Conservation (phyloP, 306 rosid species). For the Psophocarpus tetragonolobus region DNA sequence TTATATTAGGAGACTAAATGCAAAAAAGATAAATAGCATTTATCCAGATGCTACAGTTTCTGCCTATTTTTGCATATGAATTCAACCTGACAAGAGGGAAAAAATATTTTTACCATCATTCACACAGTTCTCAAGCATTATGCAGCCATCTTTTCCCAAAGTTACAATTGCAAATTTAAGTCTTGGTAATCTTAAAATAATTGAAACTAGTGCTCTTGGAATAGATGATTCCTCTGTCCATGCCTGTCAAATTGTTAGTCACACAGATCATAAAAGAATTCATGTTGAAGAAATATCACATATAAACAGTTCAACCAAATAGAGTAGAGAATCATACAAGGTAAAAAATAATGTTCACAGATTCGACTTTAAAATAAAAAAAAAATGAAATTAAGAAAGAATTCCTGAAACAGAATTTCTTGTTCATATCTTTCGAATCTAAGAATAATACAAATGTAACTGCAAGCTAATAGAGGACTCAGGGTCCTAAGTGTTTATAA, state of each 20-base stretch:
- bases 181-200: slow-evolving; percentile 70
- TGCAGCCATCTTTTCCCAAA: slow-evolving; percentile 86
- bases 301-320: neutral
- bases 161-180: slow-evolving; percentile 81
- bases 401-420: neutral
- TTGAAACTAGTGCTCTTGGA: slow-evolving; percentile 77
- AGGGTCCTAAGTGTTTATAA: neutral
- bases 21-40: slow-evolving; percentile 21
- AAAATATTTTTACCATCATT: slow-evolving; percentile 49
- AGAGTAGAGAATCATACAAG: neutral
- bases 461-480: slow-evolving; percentile 14
- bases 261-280: slow-evolving; percentile 17
- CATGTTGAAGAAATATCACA: slow-evolving; percentile 10
- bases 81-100: neutral
- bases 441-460: neutral
- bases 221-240: slow-evolving; percentile 76
- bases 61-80: slow-evolving; percentile 11
- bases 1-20: neutral
- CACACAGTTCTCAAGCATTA: slow-evolving; percentile 76
- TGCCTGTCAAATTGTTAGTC: slow-evolving; percentile 52
- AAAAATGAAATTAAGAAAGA: neutral
- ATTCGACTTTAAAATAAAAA: neutral
- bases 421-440: neutral
- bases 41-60: slow-evolving; percentile 15
- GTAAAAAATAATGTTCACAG: neutral